phyloP scores from a whole-genome alignment of 768 basidiomycete species.

The Tulasnella sp. region DNA sequence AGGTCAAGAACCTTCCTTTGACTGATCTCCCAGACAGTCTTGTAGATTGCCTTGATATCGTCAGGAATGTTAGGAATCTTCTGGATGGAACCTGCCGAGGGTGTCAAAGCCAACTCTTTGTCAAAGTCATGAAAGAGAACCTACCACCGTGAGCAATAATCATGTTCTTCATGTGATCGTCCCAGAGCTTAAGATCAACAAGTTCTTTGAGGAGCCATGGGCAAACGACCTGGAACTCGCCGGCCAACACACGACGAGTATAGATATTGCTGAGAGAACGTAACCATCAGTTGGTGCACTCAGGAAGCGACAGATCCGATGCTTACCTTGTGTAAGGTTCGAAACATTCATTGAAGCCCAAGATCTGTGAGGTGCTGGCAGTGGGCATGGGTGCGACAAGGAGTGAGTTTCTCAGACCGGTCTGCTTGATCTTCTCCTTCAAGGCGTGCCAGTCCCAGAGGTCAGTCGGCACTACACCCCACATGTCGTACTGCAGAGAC shows the following conservation, averaged over 20 bases:
- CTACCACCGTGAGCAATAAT: conserved; percentile 88
- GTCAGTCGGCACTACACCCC: conserved; percentile 79
- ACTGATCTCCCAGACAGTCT: conserved; percentile 99
- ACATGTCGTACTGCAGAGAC: conserved; percentile 85
- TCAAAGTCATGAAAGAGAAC: conserved; percentile 19
- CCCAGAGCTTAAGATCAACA: conserved; percentile 88
- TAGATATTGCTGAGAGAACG: conserved; percentile 74
- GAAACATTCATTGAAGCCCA: conserved; percentile 98
- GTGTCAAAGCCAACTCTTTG: background rate
- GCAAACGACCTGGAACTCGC: conserved; percentile 98
- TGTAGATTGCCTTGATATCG: conserved; percentile 94
- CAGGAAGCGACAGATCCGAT: background rate
- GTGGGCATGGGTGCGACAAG: conserved; percentile 97
- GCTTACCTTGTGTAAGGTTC: conserved; percentile 88
- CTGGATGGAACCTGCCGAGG: conserved; percentile 46
- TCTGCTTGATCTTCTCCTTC: conserved; percentile 71
- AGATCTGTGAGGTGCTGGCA: conserved; percentile 94
- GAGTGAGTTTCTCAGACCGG: conserved; percentile 81
- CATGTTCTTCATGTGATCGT: conserved; percentile 98
- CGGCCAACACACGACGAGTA: conserved; percentile 95
- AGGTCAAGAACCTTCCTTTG: conserved; percentile 98
- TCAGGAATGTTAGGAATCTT: conserved; percentile 80
- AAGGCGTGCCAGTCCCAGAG: conserved; percentile 90
- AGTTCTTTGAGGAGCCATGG: conserved; percentile 98
- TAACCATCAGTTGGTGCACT: background rate